Evolutionary conservation across 1,139 yeast species (phyloP).

Genomic region (Protomyces inouyei): DNA sequence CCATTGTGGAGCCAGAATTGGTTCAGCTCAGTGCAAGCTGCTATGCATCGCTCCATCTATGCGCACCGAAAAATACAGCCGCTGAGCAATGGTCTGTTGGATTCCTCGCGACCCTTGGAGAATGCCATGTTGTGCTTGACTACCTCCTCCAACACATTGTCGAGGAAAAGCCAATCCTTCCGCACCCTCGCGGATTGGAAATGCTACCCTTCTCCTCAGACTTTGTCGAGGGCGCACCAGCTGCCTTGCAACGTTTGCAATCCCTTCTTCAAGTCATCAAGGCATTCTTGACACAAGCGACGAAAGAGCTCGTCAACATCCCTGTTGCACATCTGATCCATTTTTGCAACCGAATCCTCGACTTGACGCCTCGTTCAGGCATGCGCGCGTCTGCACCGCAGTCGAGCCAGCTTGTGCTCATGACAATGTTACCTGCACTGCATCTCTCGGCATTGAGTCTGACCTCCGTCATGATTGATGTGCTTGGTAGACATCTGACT

Average conservation of each 20-base stretch:
- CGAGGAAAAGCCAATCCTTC: constrained; percentile 11
- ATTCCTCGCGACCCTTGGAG: constrained; percentile 7
- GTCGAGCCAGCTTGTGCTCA: constrained; percentile 9
- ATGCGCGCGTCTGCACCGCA: constrained; percentile 15
- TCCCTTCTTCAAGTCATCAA: background rate
- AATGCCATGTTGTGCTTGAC: constrained; percentile 21
- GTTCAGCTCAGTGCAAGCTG: constrained; percentile 22
- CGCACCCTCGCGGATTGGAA: constrained; percentile 9
- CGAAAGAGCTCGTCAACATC: constrained; percentile 9
- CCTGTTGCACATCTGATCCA: constrained; percentile 10
- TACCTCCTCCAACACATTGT: constrained; percentile 21
- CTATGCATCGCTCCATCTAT: constrained; percentile 24
- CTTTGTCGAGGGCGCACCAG: constrained; percentile 5
- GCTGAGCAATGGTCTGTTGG: constrained; percentile 26
- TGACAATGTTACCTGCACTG: constrained; percentile 7
- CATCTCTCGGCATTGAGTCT: constrained; percentile 1
- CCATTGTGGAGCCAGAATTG: constrained; percentile 1
- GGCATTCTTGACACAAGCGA: constrained; percentile 6
- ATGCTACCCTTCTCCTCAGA: constrained; percentile 12
- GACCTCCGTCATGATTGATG: background rate
- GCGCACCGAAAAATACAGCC: constrained; percentile 22
- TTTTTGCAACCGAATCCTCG: constrained; percentile 2
- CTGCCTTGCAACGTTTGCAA: constrained; percentile 6
- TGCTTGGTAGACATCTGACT: background rate
- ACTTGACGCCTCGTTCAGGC: constrained; percentile 3